A percentile compares a stretch with the other conserved stretches of the same genome.
These are phyloP conservation scores for Claviceps citrina DNA, from an alignment of 2,329 filamentous ascomycete species.

Conservation along the genomic window DNA sequence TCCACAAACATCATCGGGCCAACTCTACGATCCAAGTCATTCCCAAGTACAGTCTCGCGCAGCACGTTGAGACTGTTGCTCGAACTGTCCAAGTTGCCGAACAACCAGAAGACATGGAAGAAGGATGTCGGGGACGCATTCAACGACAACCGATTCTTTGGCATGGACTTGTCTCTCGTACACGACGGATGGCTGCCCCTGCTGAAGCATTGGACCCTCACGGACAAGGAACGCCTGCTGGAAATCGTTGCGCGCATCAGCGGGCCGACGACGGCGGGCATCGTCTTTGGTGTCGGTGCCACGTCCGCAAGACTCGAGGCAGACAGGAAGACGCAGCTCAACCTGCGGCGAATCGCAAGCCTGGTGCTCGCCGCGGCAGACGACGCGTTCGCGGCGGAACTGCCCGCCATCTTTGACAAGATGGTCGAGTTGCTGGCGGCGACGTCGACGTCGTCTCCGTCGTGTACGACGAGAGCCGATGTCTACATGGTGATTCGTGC, in stretches of 20 bases:
- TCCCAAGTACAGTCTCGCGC: slow-evolving; percentile 68
- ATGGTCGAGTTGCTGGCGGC: slow-evolving; percentile 74
- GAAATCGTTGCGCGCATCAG: slow-evolving; percentile 68
- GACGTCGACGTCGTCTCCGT: slow-evolving; percentile 78
- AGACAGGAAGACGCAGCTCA: slow-evolving; percentile 82
- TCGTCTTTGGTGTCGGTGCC: slow-evolving; percentile 96
- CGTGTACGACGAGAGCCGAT: slow-evolving; percentile 74
- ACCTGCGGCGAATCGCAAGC: slow-evolving; percentile 66
- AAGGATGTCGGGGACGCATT: slow-evolving; percentile 87
- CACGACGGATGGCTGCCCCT: slow-evolving; percentile 67
- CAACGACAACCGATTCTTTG: slow-evolving; percentile 76
- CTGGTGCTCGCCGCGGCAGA: slow-evolving; percentile 61
- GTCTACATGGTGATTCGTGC: slow-evolving; percentile 79
- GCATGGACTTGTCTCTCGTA: slow-evolving; percentile 49
- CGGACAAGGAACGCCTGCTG: slow-evolving; percentile 75
- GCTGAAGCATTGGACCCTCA: slow-evolving; percentile 66
- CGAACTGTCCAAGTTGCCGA: slow-evolving; percentile 60
- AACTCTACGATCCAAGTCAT: slow-evolving; percentile 66
- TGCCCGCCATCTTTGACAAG: slow-evolving; percentile 63
- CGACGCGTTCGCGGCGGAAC: slow-evolving; percentile 66
- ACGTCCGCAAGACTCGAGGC: slow-evolving; percentile 88
- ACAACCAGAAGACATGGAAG: slow-evolving; percentile 78
- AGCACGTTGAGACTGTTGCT: slow-evolving; percentile 58
- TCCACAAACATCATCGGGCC: slow-evolving; percentile 72
- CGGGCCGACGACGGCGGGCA: slow-evolving; percentile 79